Evolutionary conservation across 2,329 filamentous ascomycete species (phyloP).

Genomic region (Paracamarosporium sp.): DNA sequence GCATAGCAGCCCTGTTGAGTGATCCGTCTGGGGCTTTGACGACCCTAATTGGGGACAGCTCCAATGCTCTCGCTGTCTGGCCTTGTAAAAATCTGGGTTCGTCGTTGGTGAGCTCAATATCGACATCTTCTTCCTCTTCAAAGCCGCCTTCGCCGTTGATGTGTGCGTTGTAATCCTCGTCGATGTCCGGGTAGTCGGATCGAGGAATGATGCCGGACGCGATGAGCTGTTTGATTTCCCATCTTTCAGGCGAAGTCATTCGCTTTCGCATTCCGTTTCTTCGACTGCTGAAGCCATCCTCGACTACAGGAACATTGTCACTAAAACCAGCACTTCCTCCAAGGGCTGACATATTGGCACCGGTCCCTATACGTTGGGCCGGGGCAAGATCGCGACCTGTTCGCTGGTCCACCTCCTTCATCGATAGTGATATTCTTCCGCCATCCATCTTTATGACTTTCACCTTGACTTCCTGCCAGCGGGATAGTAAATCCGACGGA

Average conservation of each 20-base stretch:
- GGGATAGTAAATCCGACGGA: constrained; percentile 83
- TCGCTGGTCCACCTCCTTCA: constrained; percentile 95
- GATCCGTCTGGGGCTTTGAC: constrained; percentile 99
- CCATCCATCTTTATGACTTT: constrained; percentile 90
- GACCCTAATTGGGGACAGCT: constrained; percentile 92
- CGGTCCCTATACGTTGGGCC: constrained; percentile 79
- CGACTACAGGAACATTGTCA: constrained; percentile 66
- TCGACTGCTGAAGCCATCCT: constrained; percentile 60
- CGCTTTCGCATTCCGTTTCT: constrained; percentile 75
- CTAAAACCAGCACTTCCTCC: constrained; percentile 65
- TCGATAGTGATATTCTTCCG: constrained; percentile 82
- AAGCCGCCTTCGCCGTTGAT: constrained; percentile 85
- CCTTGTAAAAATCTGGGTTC: constrained; percentile 95
- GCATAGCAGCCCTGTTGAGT: constrained; percentile 94
- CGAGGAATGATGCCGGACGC: constrained; percentile 93
- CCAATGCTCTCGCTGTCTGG: constrained; percentile 94
- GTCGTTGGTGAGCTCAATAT: constrained; percentile 95
- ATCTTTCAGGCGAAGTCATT: constrained; percentile 94
- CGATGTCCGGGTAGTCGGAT: constrained; percentile 90
- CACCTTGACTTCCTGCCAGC: constrained; percentile 85
- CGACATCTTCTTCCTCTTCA: constrained; percentile 93
- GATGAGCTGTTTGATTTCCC: constrained; percentile 97
- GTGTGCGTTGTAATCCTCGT: constrained; percentile 91
- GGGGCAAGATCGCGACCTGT: constrained; percentile 85
- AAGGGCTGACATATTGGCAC: constrained; percentile 86